phyloP scores from a whole-genome alignment of 2,329 filamentous ascomycete species.

The Colletotrichum orchidophilum region DNA sequence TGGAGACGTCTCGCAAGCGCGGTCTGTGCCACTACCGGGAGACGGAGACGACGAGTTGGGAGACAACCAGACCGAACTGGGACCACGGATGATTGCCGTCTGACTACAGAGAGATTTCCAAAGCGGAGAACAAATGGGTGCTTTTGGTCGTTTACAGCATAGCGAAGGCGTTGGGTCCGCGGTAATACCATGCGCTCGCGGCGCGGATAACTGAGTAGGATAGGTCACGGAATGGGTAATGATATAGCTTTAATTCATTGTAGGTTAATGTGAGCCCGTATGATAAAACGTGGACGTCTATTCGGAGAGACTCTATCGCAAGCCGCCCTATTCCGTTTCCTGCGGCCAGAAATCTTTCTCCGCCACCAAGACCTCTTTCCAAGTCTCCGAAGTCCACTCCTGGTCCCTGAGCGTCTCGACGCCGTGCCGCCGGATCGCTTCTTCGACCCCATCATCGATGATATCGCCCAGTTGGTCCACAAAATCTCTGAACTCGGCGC shows the following conservation, averaged over 20 bases:
- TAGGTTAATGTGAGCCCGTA: neutral
- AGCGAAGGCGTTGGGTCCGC: conserved; percentile 30
- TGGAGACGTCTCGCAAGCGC: neutral
- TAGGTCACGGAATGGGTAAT: neutral
- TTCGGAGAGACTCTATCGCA: neutral
- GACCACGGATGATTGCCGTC: conserved; percentile 17
- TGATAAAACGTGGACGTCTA: neutral
- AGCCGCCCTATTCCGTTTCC: neutral
- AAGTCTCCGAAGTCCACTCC: conserved; percentile 53
- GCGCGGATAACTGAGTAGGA: neutral
- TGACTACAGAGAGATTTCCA: neutral
- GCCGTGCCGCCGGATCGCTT: conserved; percentile 45
- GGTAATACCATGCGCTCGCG: conserved; percentile 21
- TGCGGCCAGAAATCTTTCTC: conserved; percentile 69
- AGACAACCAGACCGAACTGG: neutral
- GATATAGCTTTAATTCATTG: neutral
- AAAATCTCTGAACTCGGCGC: conserved; percentile 66
- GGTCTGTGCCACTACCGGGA: neutral
- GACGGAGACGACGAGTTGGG: neutral
- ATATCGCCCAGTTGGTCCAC: conserved; percentile 64
- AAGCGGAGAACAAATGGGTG: neutral
- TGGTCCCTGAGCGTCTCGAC: conserved; percentile 42
- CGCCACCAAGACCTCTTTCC: conserved; percentile 61
- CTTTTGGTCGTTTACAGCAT: conserved; percentile 17
- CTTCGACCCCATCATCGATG: conserved; percentile 61